These are phyloP conservation scores for Neurospora cerealis DNA, from an alignment of 495 filamentous ascomycete genomes.

Conservation along the genomic window DNA sequence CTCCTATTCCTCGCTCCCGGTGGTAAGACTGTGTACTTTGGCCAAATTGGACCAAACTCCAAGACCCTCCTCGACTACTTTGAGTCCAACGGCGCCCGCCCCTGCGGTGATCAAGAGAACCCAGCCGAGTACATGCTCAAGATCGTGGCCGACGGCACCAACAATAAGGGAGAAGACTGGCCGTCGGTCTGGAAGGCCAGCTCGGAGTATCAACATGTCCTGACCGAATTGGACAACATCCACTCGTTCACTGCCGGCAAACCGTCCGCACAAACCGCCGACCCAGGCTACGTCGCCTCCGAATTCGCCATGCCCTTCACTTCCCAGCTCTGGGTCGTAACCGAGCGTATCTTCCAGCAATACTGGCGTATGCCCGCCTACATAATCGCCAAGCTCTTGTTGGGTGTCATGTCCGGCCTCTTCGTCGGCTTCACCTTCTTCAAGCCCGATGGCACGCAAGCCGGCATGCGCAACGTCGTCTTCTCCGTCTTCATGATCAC, in stretches of 20 bases:
- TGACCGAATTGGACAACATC: constrained; percentile 47
- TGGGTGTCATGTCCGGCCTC: constrained; percentile 33
- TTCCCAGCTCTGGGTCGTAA: constrained; percentile 35
- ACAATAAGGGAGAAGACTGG: constrained; percentile 60
- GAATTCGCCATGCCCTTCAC: constrained; percentile 24
- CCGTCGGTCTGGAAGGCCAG: constrained; percentile 62
- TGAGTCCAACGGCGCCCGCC: constrained; percentile 60
- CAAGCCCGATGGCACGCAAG: constrained; percentile 44
- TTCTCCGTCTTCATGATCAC: constrained; percentile 68
- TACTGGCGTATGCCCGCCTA: constrained; percentile 73
- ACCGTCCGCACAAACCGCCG: background rate
- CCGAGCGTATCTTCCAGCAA: constrained; percentile 55
- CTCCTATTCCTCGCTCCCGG: constrained; percentile 57
- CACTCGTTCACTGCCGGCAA: background rate
- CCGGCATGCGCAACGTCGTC: constrained; percentile 54
- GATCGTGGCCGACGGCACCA: constrained; percentile 55
- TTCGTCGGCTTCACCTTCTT: constrained; percentile 77
- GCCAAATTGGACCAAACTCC: constrained; percentile 39
- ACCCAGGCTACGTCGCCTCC: background rate
- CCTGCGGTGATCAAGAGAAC: constrained; percentile 56
- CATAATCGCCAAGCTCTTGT: constrained; percentile 48
- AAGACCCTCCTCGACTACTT: constrained; percentile 29
- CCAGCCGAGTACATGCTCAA: constrained; percentile 86
- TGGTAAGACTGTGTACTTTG: constrained; percentile 60
- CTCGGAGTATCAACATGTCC: constrained; percentile 48